Conservation (phyloP, 176 grass and related monocot species). For the Pontederia paniculata region DNA sequence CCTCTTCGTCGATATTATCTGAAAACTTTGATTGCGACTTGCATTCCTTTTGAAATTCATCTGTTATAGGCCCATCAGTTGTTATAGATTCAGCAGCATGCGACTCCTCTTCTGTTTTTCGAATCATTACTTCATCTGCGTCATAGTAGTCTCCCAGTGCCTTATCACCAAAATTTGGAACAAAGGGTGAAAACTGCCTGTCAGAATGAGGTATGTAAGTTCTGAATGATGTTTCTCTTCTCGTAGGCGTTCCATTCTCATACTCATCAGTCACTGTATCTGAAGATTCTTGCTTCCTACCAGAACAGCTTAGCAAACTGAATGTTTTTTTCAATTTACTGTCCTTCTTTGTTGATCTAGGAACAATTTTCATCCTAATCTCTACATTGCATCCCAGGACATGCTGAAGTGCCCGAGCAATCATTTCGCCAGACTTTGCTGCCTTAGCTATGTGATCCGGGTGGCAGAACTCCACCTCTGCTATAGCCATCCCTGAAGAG, state of each 20-base stretch:
- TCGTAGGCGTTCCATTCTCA: conserved; percentile 32
- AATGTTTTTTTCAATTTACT: conserved; percentile 67
- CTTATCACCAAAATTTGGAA: conserved; percentile 8
- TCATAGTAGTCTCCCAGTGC: conserved; percentile 3
- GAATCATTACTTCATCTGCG: conserved; percentile 29
- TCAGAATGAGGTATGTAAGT: conserved; percentile 42
- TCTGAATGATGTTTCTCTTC: conserved; percentile 46
- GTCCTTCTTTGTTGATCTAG: conserved; percentile 33
- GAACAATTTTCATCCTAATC: conserved; percentile 62
- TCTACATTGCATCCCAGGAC: conserved; percentile 84
- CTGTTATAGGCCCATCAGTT: conserved; percentile 29
- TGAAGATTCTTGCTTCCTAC: conserved; percentile 70
- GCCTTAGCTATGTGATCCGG: conserved; percentile 77
- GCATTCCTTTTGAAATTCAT: conserved; percentile 11
- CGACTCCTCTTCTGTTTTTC: conserved; percentile 37
- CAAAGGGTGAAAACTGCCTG: conserved; percentile 38
- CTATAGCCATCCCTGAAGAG: conserved; percentile 63
- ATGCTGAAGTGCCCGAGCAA: conserved; percentile 58
- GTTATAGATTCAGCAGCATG: conserved; percentile 47
- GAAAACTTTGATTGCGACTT: conserved; percentile 20
- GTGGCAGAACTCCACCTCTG: conserved; percentile 83
- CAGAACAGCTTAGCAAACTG: conserved; percentile 82
- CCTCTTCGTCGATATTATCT: conserved; percentile 40
- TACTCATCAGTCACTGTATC: conserved; percentile 35
- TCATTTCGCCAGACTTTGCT: conserved; percentile 62